phyloP scores from a whole-genome alignment of 345 rosid species.

The Linum trigynum region DNA sequence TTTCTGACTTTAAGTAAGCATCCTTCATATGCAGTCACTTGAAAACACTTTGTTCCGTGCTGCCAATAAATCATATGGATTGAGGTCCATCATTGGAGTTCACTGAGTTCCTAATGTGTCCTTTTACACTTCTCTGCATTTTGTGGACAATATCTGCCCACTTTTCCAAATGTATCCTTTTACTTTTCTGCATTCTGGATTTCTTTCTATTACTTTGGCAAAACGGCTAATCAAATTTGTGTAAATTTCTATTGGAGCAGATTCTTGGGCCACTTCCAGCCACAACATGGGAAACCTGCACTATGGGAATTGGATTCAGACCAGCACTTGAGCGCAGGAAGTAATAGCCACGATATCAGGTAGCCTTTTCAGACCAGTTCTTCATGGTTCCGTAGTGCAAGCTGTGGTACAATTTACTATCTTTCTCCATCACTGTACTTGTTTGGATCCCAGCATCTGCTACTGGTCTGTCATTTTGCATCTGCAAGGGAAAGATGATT shows the following conservation, averaged over 20 bases:
- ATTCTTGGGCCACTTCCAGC: constrained; percentile 88
- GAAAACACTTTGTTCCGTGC: too few relatives aligned
- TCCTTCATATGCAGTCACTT: too few relatives aligned
- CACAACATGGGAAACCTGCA: constrained; percentile 59
- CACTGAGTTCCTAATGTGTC: too few relatives aligned
- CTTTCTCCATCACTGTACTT: background rate
- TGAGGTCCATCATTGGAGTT: too few relatives aligned
- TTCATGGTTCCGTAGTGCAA: too few relatives aligned
- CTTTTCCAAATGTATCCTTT: too few relatives aligned
- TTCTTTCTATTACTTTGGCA: background rate
- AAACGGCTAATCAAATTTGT: background rate
- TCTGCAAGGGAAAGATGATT: background rate
- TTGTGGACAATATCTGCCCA: too few relatives aligned
- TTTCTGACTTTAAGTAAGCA: background rate
- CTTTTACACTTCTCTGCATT: too few relatives aligned
- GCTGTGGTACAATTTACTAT: too few relatives aligned
- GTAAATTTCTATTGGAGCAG: constrained; percentile 31
- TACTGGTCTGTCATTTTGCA: background rate
- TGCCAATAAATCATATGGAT: too few relatives aligned
- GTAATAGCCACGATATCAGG: constrained; percentile 72
- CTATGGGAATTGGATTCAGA: constrained; percentile 75
- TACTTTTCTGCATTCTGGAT: background rate
- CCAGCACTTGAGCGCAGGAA: constrained; percentile 39
- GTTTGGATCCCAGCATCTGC: background rate
- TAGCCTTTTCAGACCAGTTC: constrained; percentile 14